These are phyloP conservation scores for Celoporthe dispersa DNA, from an alignment of 2,329 filamentous ascomycete genomes.

Conservation along the genomic window DNA sequence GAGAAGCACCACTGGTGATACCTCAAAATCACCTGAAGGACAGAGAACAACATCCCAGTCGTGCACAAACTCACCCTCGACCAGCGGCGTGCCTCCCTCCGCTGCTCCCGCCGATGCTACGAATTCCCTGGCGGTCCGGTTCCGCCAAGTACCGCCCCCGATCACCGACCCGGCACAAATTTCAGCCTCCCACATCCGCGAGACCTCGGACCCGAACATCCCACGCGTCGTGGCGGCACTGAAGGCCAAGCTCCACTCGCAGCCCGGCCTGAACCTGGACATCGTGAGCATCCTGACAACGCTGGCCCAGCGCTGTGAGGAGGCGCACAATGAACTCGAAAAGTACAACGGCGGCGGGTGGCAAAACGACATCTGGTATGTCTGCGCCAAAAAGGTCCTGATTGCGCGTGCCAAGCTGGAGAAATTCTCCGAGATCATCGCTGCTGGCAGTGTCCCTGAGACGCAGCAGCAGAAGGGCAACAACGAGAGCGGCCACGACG, in stretches of 20 bases:
- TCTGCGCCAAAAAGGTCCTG: constrained; percentile 52
- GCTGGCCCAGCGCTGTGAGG: constrained; percentile 49
- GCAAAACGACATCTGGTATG: constrained; percentile 53
- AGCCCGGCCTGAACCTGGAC: constrained; percentile 51
- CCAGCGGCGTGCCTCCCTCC: background rate
- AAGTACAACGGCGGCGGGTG: constrained; percentile 38
- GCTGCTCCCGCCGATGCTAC: background rate
- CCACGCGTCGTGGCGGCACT: constrained; percentile 47
- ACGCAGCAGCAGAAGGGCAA: background rate
- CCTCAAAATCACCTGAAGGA: background rate
- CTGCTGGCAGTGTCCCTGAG: constrained; percentile 35
- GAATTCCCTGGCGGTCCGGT: background rate
- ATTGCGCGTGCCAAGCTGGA: constrained; percentile 52
- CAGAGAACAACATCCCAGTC: background rate
- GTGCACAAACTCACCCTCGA: background rate
- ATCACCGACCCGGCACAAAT: constrained; percentile 27
- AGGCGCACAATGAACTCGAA: constrained; percentile 43
- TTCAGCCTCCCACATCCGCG: constrained; percentile 31
- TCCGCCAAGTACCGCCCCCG: constrained; percentile 6
- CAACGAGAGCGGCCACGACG: background rate
- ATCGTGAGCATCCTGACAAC: constrained; percentile 47
- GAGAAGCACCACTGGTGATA: background rate
- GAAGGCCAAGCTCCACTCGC: constrained; percentile 46
- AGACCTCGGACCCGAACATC: constrained; percentile 44
- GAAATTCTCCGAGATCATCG: constrained; percentile 51